Conservation (phyloP, 768 basidiomycete genomes). For the Trametes elegans region DNA sequence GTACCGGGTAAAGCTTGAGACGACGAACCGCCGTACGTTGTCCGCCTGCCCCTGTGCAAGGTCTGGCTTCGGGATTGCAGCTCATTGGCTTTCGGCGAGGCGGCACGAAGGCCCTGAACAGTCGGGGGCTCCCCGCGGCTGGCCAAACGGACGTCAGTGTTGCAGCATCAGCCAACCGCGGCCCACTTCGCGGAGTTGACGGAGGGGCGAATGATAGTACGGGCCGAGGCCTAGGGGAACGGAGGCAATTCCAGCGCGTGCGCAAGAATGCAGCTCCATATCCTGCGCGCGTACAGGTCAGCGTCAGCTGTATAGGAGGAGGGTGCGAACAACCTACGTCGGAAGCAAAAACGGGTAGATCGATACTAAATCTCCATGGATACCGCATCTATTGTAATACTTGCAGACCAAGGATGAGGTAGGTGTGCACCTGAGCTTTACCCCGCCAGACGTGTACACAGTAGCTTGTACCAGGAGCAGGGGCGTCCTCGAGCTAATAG, state of each 20-base stretch:
- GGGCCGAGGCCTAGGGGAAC: background rate
- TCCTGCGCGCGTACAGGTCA: background rate
- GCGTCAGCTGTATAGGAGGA: conserved; percentile 1
- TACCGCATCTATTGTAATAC: too few species aligned
- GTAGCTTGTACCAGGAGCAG: too few species aligned
- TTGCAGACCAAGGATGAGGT: too few species aligned
- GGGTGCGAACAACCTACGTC: too few species aligned
- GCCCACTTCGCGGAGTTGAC: background rate
- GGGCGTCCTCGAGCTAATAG: too few species aligned
- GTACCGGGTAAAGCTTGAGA: conserved; percentile 6
- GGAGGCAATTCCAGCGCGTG: conserved; percentile 8
- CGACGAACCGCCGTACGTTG: background rate
- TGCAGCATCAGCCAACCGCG: background rate
- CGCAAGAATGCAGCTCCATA: conserved; percentile 11
- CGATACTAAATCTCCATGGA: too few species aligned
- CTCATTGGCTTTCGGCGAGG: background rate
- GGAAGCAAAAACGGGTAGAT: conserved; percentile 13
- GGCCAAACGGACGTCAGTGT: background rate
- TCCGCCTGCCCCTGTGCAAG: conserved; percentile 6
- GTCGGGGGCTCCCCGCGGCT: background rate
- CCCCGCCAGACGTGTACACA: background rate
- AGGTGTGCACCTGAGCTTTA: too few species aligned
- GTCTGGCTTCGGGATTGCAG: background rate
- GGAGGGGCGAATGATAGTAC: background rate
- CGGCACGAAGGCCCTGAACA: background rate